Percentiles rank a stretch among this genome's conserved stretches.
Conservation (phyloP, 1,284 basidiomycete species). For the Sporisorium exsertum region DNA sequence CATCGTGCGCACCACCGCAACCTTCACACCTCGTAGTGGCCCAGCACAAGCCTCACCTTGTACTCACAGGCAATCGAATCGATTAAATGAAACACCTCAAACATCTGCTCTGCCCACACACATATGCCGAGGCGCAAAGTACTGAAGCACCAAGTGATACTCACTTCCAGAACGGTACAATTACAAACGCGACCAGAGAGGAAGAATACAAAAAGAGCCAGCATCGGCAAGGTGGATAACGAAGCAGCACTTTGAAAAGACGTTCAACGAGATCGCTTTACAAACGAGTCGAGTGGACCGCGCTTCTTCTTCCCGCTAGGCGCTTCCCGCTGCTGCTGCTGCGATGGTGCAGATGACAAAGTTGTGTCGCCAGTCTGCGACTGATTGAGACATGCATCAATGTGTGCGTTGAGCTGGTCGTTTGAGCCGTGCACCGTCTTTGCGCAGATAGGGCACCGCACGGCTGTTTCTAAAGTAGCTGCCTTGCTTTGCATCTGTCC, state of each 20-base stretch:
- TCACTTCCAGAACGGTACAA: constrained; percentile 2
- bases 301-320: constrained; percentile 19
- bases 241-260: not conserved
- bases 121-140: not conserved
- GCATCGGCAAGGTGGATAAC: not conserved
- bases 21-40: not conserved
- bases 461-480: not conserved
- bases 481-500: not conserved
- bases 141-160: not conserved
- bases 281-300: constrained; percentile 44
- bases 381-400: constrained; percentile 50
- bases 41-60: not conserved
- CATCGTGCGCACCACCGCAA: not conserved
- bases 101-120: not conserved
- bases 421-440: constrained; percentile 28
- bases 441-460: constrained; percentile 44
- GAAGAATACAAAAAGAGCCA: not conserved
- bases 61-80: not conserved
- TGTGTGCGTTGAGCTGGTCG: constrained; percentile 50
- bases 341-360: not conserved
- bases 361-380: not conserved
- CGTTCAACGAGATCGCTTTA: constrained; percentile 11
- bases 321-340: not conserved
- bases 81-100: not conserved
- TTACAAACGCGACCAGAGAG: not conserved